phyloP scores from a whole-genome alignment of 164 flowering plant genomes.

The Stephania japonica region DNA sequence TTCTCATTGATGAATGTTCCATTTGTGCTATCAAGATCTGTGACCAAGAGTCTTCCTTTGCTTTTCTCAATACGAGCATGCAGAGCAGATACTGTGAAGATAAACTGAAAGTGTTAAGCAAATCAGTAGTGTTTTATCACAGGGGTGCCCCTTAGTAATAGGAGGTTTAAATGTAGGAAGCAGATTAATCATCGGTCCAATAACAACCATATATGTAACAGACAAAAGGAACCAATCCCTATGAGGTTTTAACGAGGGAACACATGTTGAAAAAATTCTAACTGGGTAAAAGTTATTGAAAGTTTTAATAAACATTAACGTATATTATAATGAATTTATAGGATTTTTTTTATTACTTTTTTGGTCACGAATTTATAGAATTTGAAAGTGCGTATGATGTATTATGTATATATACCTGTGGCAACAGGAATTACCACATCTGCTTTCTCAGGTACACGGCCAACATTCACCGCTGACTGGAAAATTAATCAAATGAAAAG shows the following conservation, averaged over 20 bases:
- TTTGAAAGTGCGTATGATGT: not conserved
- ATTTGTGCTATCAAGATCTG: slow-evolving; percentile 86
- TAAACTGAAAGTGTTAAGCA: slow-evolving; percentile 4
- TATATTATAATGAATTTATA: not conserved
- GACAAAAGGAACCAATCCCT: too few species aligned
- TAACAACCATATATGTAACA: too few species aligned
- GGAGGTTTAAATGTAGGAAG: not conserved
- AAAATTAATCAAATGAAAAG: slow-evolving; percentile 12
- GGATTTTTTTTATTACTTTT: too few species aligned
- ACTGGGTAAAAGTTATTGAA: too few species aligned
- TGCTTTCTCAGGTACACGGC: slow-evolving; percentile 77
- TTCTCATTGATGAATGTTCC: slow-evolving; percentile 70
- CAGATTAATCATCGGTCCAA: too few species aligned
- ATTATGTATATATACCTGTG: slow-evolving; percentile 59
- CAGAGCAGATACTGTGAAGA: slow-evolving; percentile 51
- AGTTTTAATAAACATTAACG: too few species aligned
- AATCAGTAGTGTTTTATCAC: not conserved
- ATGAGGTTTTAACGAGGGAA: too few species aligned
- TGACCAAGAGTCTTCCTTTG: slow-evolving; percentile 50
- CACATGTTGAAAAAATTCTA: too few species aligned
- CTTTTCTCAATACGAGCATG: slow-evolving; percentile 75
- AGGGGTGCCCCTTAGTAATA: not conserved
- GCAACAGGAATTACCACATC: slow-evolving; percentile 87
- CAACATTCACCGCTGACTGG: slow-evolving; percentile 62
- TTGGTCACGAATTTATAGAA: not conserved